Evolutionary conservation across 139 green algal genomes (phyloP).

Genomic region (Picocystis salinarum): DNA sequence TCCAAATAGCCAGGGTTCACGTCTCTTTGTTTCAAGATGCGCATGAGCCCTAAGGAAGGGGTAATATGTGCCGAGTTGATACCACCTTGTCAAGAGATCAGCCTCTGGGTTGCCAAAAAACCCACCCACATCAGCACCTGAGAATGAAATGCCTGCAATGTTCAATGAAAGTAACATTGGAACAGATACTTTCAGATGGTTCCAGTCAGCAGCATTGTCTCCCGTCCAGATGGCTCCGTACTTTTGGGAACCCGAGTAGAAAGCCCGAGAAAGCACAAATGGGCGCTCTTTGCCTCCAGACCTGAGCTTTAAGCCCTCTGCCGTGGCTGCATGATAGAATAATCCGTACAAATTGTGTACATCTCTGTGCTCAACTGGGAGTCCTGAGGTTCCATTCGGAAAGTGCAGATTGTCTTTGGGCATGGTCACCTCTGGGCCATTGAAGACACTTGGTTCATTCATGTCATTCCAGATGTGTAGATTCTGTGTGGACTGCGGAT

Average conservation of each 20-base stretch:
- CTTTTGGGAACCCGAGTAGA: slow-evolving; percentile 77
- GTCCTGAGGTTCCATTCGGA: too few species aligned
- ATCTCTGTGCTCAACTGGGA: slow-evolving; percentile 86
- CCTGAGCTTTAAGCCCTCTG: slow-evolving; percentile 1
- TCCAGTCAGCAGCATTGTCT: slow-evolving; percentile 83
- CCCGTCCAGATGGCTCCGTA: slow-evolving; percentile 94
- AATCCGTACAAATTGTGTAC: slow-evolving; percentile 90
- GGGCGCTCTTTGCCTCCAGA: slow-evolving; percentile 54
- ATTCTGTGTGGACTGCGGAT: slow-evolving; percentile 57
- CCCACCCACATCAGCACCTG: slow-evolving; percentile 83
- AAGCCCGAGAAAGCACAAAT: slow-evolving; percentile 89
- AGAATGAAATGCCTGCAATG: slow-evolving; percentile 67
- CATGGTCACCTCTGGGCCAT: slow-evolving; percentile 91
- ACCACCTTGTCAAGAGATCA: slow-evolving; percentile 85
- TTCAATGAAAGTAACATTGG: slow-evolving; percentile 84
- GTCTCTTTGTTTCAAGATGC: slow-evolving; percentile 83
- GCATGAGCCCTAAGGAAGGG: slow-evolving; percentile 95
- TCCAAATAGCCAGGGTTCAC: slow-evolving; percentile 95
- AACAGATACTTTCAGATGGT: slow-evolving; percentile 56
- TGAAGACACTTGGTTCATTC: slow-evolving; percentile 99
- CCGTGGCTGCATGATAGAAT: slow-evolving; percentile 81
- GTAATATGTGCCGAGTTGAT: slow-evolving; percentile 85
- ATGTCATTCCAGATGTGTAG: slow-evolving; percentile 99
- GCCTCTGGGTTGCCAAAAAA: slow-evolving; percentile 95
- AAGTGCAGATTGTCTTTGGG: slow-evolving; percentile 78